Evolutionary conservation across 495 filamentous ascomycete genomes (phyloP), one percentile per base, ranked within the genome.

Genomic region (Aspergillus ostianus): DNA sequence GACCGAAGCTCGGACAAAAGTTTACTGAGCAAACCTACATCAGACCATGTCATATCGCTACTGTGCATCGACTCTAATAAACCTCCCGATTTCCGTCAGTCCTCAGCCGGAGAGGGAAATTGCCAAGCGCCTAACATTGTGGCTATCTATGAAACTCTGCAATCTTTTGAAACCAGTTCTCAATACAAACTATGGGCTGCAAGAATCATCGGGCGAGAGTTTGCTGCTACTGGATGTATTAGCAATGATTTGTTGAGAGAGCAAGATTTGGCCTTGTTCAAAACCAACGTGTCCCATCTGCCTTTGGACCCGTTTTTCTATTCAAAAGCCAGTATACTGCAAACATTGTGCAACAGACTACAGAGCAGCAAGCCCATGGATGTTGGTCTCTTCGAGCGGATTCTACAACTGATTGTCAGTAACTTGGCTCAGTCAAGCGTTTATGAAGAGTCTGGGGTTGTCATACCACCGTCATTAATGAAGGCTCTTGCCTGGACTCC

Each of bases 151-250:
- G 84, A 88, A 63, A 91, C 86, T 21, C 88, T 91, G 63, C 82
- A 85, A 57, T 77, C 79, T 23, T 75, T 79, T 45, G 72, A 78
- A 10, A 79, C 87, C 30, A 87, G 87, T 47, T 75, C 79, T 27
- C 82, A 85, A 20, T 98, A 94, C 68, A 73, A 89, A 13, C 73
- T 90, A 4, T 98, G 94, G 94, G 89, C 89, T 45, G 92, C 88
- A 7, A 83, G 86, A 55, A 88, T 92, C 17, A 78, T 98, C 21
- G 94, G 94, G 19, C 84, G 91, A 64, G 87, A 91, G 0, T 98
- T 92, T 73, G 86, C 89, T 48, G 81, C 88, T 4, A 89, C 85
- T 51, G 90, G 90, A 18, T 74, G 84, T 58, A 80, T 90, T 27
- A 64, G 66, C 51, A 70, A 79, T 45, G 61, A 64, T 12, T 60